Evolutionary conservation across 106 monocot genomes (phyloP).

Genomic region (Iris macrosiphon): DNA sequence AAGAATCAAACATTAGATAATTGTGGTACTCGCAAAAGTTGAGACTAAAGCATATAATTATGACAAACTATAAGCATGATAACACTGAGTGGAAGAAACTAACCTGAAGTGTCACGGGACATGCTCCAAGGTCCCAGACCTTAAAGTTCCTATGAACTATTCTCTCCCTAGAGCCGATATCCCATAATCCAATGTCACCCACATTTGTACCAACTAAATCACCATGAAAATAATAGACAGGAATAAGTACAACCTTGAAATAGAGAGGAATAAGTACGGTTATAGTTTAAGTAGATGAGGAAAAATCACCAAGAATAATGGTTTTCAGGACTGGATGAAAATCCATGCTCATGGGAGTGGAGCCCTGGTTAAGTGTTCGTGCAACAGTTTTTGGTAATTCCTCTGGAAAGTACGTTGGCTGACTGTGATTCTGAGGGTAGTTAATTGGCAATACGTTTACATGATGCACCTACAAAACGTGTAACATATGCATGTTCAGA

Average conservation of each 20-base stretch:
- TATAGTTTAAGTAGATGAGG: too few relatives aligned
- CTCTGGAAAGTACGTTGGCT: conserved; percentile 26
- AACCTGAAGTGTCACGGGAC: conserved; percentile 62
- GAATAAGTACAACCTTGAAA: too few relatives aligned
- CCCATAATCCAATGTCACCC: conserved; percentile 90
- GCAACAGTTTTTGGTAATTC: conserved; percentile 63
- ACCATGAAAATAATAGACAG: conserved; percentile 2
- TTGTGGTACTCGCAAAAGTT: neutral
- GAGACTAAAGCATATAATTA: neutral
- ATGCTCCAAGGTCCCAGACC: conserved; percentile 72
- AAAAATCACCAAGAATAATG: conserved; percentile 50
- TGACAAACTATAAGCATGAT: too few relatives aligned
- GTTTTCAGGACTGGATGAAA: conserved; percentile 65
- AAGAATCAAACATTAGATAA: neutral
- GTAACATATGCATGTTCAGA: neutral
- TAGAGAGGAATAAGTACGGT: too few relatives aligned
- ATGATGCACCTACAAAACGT: conserved; percentile 42
- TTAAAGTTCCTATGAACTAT: conserved; percentile 65
- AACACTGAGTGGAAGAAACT: neutral
- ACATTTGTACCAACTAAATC: conserved; percentile 83
- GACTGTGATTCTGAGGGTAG: conserved; percentile 42
- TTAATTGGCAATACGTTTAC: conserved; percentile 54
- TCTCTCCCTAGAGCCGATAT: conserved; percentile 65
- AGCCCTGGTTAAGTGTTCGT: conserved; percentile 53
- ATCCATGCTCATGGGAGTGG: conserved; percentile 69